Evolutionary conservation across 148 eudicot genomes (phyloP).

Genomic region (Chenopodium suecicum): DNA sequence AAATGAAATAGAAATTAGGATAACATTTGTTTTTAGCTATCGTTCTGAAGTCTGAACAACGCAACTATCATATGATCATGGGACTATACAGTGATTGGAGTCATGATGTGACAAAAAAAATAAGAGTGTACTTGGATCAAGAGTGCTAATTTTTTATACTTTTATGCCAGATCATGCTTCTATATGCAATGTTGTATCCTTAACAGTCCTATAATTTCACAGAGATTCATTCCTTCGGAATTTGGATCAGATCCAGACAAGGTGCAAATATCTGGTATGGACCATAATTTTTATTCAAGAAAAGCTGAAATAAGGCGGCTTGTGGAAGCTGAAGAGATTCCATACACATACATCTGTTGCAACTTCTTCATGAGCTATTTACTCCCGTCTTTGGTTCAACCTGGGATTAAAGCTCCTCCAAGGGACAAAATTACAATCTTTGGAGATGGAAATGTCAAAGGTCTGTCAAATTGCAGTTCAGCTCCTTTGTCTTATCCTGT

Average conservation of each 20-base stretch:
- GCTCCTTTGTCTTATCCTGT: background rate
- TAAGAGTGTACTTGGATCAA: background rate
- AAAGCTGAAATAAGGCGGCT: slow-evolving; percentile 75
- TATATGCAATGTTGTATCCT: background rate
- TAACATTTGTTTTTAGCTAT: background rate
- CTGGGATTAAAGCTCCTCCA: slow-evolving; percentile 67
- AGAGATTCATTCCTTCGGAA: slow-evolving; percentile 88
- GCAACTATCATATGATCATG: background rate
- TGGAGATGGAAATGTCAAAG: slow-evolving; percentile 79
- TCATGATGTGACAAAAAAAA: background rate
- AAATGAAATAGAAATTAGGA: background rate
- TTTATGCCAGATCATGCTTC: slow-evolving; percentile 6
- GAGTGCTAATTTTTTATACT: background rate
- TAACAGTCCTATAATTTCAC: slow-evolving; percentile 8
- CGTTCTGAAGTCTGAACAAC: background rate
- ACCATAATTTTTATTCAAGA: slow-evolving; percentile 41
- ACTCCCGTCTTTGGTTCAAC: slow-evolving; percentile 86
- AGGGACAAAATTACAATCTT: slow-evolving; percentile 68
- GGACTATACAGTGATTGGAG: background rate
- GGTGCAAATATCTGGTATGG: slow-evolving; percentile 43
- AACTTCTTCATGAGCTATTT: slow-evolving; percentile 69
- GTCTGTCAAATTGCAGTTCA: slow-evolving; percentile 28
- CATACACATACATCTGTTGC: slow-evolving; percentile 68
- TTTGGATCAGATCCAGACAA: slow-evolving; percentile 74
- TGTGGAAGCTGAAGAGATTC: slow-evolving; percentile 72